Percentiles rank a stretch among this genome's conserved stretches.
Evolutionary conservation across 371 early-diverging fungal genomes (phyloP).

Genomic region (Paramicrosporidium saccamoebae): DNA sequence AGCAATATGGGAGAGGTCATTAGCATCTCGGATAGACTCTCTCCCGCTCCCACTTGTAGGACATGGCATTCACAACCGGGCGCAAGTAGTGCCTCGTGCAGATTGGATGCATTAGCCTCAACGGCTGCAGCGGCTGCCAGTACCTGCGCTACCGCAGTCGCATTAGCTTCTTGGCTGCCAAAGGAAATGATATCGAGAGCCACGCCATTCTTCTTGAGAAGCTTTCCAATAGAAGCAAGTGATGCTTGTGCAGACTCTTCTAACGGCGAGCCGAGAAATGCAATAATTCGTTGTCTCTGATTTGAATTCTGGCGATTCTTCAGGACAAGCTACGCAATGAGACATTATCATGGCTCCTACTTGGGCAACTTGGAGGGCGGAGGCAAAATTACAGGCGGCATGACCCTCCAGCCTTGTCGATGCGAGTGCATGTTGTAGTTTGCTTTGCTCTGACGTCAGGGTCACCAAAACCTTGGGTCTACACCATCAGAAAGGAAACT

Average conservation of each 20-base stretch:
- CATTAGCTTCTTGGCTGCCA: conserved; percentile 71
- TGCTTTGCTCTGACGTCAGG: conserved; percentile 57
- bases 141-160: no score
- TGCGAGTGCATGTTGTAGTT: conserved; percentile 55
- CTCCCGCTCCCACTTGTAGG: conserved; percentile 65
- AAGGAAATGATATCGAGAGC: conserved; percentile 83
- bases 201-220: conserved; percentile 84
- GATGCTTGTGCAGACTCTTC: conserved; percentile 36
- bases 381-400: conserved; percentile 32
- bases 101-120: no score
- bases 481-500: not conserved
- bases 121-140: no score
- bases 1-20: conserved; percentile 50
- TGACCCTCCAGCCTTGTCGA: conserved; percentile 30
- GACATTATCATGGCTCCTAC: conserved; percentile 10
- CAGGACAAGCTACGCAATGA: conserved; percentile 29
- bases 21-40: conserved; percentile 58
- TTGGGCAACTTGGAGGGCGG: conserved; percentile 79
- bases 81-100: no score
- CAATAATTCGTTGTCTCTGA: conserved; percentile 67
- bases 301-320: conserved; percentile 89
- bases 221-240: conserved; percentile 62
- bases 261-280: conserved; percentile 72
- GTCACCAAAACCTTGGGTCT: conserved; percentile 84
- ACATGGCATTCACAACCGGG: conserved; percentile 58